Evolutionary conservation across 805 yeast species (phyloP).

Genomic region (Kazachstania africana): DNA sequence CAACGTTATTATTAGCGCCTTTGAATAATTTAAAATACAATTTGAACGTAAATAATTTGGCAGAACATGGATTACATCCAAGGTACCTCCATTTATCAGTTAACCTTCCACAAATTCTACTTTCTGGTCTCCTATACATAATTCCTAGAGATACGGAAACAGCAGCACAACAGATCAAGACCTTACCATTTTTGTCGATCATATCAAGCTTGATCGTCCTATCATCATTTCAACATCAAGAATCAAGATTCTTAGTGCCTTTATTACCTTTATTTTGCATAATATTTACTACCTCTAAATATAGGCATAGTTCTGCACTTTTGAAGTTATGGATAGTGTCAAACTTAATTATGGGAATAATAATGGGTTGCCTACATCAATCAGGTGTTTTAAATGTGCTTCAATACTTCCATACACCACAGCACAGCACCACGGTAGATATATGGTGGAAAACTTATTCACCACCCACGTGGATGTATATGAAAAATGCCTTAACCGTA

Average conservation of each 20-base stretch:
- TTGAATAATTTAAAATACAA: constrained; percentile 70
- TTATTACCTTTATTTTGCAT: constrained; percentile 58
- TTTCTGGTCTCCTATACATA: constrained; percentile 49
- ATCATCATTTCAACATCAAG: constrained; percentile 84
- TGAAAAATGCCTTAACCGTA: constrained; percentile 13
- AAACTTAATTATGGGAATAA: constrained; percentile 42
- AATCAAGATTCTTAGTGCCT: constrained; percentile 77
- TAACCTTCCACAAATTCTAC: constrained; percentile 71
- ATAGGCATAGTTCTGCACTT: constrained; percentile 26
- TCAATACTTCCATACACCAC: constrained; percentile 22
- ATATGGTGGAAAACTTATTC: constrained; percentile 93
- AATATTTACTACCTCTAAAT: constrained; percentile 37
- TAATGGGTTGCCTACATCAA: constrained; percentile 82
- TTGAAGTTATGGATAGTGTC: constrained; percentile 46
- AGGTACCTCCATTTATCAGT: constrained; percentile 59
- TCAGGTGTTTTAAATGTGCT: constrained; percentile 70
- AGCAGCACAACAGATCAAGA: constrained; percentile 11
- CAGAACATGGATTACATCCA: constrained; percentile 76
- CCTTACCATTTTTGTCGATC: constrained; percentile 45
- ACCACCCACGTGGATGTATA: constrained; percentile 81
- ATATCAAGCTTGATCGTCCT: constrained; percentile 50
- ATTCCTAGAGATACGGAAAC: constrained; percentile 9
- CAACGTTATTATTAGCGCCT: constrained; percentile 46
- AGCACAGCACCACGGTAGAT: constrained; percentile 28
- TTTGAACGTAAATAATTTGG: constrained; percentile 42